Evolutionary conservation across 106 monocot genomes (phyloP).

Genomic region (Acorus gramineus): DNA sequence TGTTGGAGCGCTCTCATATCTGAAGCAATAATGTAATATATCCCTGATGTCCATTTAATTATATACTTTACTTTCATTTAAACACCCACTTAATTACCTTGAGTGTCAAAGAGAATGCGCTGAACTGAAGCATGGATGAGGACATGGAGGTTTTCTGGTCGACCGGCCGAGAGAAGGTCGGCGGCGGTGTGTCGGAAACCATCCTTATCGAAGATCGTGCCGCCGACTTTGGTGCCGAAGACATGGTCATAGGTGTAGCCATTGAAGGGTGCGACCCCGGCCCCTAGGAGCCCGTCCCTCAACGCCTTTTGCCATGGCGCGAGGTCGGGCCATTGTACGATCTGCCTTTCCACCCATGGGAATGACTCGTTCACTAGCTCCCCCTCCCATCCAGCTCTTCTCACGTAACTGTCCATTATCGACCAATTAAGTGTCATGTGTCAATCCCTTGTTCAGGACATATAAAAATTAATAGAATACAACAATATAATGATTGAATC

Average conservation of each 20-base stretch:
- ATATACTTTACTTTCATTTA: background rate
- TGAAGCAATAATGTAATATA: too few species aligned
- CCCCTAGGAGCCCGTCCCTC: conserved; percentile 45
- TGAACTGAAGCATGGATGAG: conserved; percentile 58
- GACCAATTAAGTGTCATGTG: too few species aligned
- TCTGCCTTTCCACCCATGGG: conserved; percentile 47
- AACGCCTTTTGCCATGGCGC: conserved; percentile 60
- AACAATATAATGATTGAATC: too few species aligned
- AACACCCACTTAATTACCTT: background rate
- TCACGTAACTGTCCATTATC: conserved; percentile 17
- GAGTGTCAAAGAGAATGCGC: conserved; percentile 34
- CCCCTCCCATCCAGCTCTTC: conserved; percentile 32
- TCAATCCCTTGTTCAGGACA: too few species aligned
- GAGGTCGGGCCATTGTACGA: conserved; percentile 43
- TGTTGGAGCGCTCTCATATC: too few species aligned
- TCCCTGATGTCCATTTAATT: background rate
- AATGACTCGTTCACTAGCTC: conserved; percentile 54
- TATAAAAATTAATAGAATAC: too few species aligned
- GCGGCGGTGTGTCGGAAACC: conserved; percentile 61
- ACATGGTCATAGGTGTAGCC: conserved; percentile 79
- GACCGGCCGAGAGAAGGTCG: conserved; percentile 40
- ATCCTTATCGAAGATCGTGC: conserved; percentile 54
- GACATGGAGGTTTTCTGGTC: conserved; percentile 38
- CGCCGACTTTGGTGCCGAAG: conserved; percentile 66
- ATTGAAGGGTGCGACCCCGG: conserved; percentile 65